These are phyloP conservation scores for Penicillium janthinellum DNA, from an alignment of 2,329 filamentous ascomycete genomes.

Conservation along the genomic window DNA sequence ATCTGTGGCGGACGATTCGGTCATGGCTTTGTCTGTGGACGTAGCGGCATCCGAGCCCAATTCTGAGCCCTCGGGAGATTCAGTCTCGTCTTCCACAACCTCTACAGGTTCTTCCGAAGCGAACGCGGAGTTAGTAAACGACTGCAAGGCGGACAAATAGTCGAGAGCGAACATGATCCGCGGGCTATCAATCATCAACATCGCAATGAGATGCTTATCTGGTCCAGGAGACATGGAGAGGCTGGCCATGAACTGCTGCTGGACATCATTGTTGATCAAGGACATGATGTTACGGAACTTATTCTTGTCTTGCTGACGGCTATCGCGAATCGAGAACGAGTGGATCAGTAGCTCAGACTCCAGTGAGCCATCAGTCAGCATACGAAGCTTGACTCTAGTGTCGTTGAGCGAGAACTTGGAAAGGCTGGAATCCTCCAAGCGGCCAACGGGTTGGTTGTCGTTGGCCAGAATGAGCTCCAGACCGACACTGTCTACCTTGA, in stretches of 20 bases:
- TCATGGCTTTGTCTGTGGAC: conserved; percentile 29
- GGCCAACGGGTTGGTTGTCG: conserved; percentile 74
- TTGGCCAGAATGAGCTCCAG: conserved; percentile 81
- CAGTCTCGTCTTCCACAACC: conserved; percentile 35
- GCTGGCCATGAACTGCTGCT: conserved; percentile 97
- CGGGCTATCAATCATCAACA: conserved; percentile 93
- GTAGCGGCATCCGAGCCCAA: conserved; percentile 33
- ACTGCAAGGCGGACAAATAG: conserved; percentile 87
- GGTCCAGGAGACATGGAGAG: conserved; percentile 86
- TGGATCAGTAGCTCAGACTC: conserved; percentile 93
- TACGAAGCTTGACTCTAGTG: conserved; percentile 85
- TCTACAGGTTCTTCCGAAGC: conserved; percentile 53
- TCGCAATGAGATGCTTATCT: conserved; percentile 80
- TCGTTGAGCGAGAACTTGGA: conserved; percentile 94
- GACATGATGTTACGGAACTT: conserved; percentile 99
- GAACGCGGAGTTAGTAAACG: conserved; percentile 74
- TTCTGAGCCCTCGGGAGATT: conserved; percentile 41
- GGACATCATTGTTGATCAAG: conserved; percentile 86
- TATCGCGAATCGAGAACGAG: conserved; percentile 93
- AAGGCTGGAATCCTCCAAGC: conserved; percentile 76
- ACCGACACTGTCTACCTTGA: conserved; percentile 83
- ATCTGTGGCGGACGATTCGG: conserved; percentile 31
- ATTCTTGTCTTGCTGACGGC: conserved; percentile 82
- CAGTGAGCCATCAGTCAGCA: conserved; percentile 87
- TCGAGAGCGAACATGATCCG: conserved; percentile 93